Conservation (phyloP, 2,329 filamentous ascomycete genomes). For the Clonostachys byssicola region DNA sequence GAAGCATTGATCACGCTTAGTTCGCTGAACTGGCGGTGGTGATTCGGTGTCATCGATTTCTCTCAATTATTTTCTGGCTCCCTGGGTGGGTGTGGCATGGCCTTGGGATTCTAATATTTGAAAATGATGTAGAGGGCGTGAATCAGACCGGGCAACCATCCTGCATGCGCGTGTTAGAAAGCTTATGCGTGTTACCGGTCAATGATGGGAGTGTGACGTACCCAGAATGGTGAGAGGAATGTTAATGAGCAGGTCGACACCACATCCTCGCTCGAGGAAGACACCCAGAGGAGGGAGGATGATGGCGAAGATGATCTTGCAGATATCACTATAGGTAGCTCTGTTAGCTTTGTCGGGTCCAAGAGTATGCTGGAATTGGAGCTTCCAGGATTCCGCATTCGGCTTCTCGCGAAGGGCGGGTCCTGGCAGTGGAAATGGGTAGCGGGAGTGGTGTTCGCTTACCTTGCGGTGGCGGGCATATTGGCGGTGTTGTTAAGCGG, state of each 20-base stretch:
- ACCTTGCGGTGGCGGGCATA: constrained; percentile 59
- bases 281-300: constrained; percentile 87
- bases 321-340: constrained; percentile 40
- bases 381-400: neutral
- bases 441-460: constrained; percentile 17
- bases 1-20: neutral
- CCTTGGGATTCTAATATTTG: constrained; percentile 62
- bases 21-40: neutral
- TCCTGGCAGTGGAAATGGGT: neutral
- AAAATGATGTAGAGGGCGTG: constrained; percentile 93
- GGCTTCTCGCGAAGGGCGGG: neutral
- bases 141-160: constrained; percentile 76
- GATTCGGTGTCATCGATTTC: neutral
- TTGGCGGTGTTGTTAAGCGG: constrained; percentile 17
- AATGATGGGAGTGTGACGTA: constrained; percentile 20
- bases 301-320: constrained; percentile 78
- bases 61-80: neutral
- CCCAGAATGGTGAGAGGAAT: constrained; percentile 77
- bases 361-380: too few relatives aligned
- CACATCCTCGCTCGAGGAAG: constrained; percentile 90
- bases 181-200: neutral
- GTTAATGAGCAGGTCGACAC: constrained; percentile 86
- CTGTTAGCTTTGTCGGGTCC: neutral
- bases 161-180: constrained; percentile 14
- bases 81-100: neutral